Evolutionary conservation across 331 rosid genomes (phyloP).

Genomic region (Rosa hybrid): DNA sequence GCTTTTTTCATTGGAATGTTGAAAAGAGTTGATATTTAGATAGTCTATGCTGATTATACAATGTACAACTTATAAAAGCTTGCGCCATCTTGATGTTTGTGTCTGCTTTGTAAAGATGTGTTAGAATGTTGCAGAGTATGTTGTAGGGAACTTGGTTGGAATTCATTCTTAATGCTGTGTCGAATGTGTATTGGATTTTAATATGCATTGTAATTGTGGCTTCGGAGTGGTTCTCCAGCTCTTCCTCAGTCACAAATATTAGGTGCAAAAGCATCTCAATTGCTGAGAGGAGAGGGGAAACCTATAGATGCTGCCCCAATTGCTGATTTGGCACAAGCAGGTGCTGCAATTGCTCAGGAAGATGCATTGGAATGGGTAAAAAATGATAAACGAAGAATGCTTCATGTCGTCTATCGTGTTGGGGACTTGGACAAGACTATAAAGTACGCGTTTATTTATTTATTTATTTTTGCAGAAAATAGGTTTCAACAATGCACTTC

Average conservation of each 20-base stretch:
- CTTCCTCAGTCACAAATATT: slow-evolving; percentile 48
- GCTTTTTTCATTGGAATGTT: not conserved
- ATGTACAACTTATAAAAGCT: not conserved
- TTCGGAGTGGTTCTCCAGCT: slow-evolving; percentile 36
- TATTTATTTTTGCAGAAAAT: not conserved
- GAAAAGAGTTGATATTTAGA: not conserved
- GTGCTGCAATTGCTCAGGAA: slow-evolving; percentile 25
- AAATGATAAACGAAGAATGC: slow-evolving; percentile 30
- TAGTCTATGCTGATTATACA: not conserved
- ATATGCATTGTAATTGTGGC: not conserved
- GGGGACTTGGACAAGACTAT: slow-evolving; percentile 43
- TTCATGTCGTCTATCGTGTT: slow-evolving; percentile 37
- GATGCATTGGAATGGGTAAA: slow-evolving; percentile 32
- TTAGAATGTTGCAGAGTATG: not conserved
- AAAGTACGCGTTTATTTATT: slow-evolving; percentile 14
- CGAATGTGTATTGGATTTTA: not conserved
- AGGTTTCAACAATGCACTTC: not conserved
- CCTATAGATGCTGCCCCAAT: slow-evolving; percentile 20
- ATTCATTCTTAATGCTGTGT: not conserved
- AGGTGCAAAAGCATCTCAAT: slow-evolving; percentile 47
- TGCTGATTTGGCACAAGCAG: slow-evolving; percentile 24
- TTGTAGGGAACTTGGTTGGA: not conserved
- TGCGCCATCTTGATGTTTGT: not conserved
- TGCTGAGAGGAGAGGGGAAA: slow-evolving; percentile 30
- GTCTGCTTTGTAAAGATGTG: not conserved